These are phyloP conservation scores for Kondoa malvinella DNA, from an alignment of 768 basidiomycete genomes.

Conservation along the genomic window DNA sequence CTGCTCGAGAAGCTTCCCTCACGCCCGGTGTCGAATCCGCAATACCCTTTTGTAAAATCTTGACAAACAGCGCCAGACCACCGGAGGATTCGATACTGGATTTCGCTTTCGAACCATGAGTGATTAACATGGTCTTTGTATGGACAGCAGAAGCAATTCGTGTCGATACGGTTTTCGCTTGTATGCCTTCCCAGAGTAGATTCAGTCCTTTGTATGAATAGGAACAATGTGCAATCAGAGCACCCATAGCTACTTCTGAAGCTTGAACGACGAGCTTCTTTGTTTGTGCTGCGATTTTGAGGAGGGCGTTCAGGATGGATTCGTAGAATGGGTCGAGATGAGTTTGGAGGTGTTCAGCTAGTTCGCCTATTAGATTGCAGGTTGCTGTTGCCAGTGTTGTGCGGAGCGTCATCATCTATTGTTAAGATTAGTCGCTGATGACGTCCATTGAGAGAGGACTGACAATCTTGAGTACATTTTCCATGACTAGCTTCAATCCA, in stretches of 20 bases:
- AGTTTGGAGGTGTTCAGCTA: conserved; percentile 49
- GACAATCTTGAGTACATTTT: conserved; percentile 70
- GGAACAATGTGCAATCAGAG: conserved; percentile 54
- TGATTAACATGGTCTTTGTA: conserved; percentile 54
- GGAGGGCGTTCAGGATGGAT: conserved; percentile 50
- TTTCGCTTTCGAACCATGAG: conserved; percentile 51
- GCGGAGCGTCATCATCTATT: conserved; percentile 65
- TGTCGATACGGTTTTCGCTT: neutral
- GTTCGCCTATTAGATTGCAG: conserved; percentile 56
- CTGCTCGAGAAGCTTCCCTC: conserved; percentile 49
- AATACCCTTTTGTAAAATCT: conserved; percentile 52
- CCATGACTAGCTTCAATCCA: conserved; percentile 60
- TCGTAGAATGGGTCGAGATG: conserved; percentile 69
- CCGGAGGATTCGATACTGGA: conserved; percentile 49
- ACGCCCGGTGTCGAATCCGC: conserved; percentile 65
- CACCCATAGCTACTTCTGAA: conserved; percentile 54
- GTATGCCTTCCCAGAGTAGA: neutral
- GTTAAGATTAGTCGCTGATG: conserved; percentile 9
- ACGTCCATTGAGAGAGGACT: conserved; percentile 28
- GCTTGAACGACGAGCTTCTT: conserved; percentile 81
- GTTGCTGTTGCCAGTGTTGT: conserved; percentile 75
- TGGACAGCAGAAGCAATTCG: conserved; percentile 47
- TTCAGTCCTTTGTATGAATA: conserved; percentile 40
- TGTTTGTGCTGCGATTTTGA: conserved; percentile 74
- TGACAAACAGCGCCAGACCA: conserved; percentile 55